Evolutionary conservation across 2,329 filamentous ascomycete genomes (phyloP), one percentile per base, ranked within the genome.

Genomic region (Aspergillus bombycis): DNA sequence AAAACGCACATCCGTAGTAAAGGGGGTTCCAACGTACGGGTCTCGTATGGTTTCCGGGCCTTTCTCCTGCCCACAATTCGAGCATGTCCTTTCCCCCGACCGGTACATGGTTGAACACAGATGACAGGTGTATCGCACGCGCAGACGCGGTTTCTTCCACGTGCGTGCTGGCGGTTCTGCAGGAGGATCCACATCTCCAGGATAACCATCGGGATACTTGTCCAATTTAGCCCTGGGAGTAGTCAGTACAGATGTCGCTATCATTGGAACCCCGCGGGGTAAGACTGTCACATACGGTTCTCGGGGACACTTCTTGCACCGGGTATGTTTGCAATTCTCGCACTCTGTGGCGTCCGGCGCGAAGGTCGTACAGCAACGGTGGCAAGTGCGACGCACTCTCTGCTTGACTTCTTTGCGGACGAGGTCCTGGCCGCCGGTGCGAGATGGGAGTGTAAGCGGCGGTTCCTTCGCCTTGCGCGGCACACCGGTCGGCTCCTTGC

Each of bases 221-320:
- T 79, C 60, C 6, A 73, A 70, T 63, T 81, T 81, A 32, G 77
- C 67, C 52, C 78, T 80, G 59, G 5, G 41, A 57, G 14, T 30
- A 38, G 60, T 74, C 62, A 58, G 62, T 34, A 43, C 32, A 52
- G n/a, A 23, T 14, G 3, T 16, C 36, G 10, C 32, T 11, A 21
- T 4, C 1, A 43, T 10, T 9, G 14, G 45, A 56, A 9, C 21
- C n/a, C 16, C 16, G 16, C 7, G 16, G n/a, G n/a, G 11, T 4
- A 32, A 32, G 36, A 21, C 6, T 28, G 19, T 43, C 59, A 88
- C 90, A 76, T 86, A 93, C 85, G 92, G 92, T 72, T 93, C 89
- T 70, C 92, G 84, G 32, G 91, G 92, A 76, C 93, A 96, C 73
- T 90, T 90, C 45, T 88, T 91, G 81, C 93, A 96, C 60, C 92